These are phyloP conservation scores for Sporothrix curviconia DNA, from an alignment of 2,329 filamentous ascomycete species.

Conservation along the genomic window DNA sequence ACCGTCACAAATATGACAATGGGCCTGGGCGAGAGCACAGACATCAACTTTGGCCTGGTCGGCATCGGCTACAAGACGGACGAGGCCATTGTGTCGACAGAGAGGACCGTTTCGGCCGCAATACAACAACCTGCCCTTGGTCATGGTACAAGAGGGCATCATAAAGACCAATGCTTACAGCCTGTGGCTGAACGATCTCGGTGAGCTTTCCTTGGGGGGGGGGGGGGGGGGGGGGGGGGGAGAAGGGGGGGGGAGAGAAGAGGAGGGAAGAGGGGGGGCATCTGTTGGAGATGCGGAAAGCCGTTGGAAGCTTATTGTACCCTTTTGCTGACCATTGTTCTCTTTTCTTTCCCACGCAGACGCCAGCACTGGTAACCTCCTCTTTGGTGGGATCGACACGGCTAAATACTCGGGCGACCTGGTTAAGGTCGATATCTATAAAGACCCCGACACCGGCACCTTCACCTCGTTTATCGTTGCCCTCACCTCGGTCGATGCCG, in stretches of 20 bases:
- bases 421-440: slow-evolving; percentile 52
- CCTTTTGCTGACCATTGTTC: too few species aligned
- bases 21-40: slow-evolving; percentile 49
- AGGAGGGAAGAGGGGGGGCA: too few species aligned
- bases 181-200: slow-evolving; percentile 57
- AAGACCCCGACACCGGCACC: slow-evolving; percentile 30
- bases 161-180: slow-evolving; percentile 66
- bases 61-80: slow-evolving; percentile 55
- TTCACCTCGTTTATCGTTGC: slow-evolving; percentile 44
- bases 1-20: slow-evolving; percentile 50
- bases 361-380: slow-evolving; percentile 60
- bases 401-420: slow-evolving; percentile 63
- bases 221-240: too few species aligned
- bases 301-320: too few species aligned
- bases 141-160: slow-evolving; percentile 54
- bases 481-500: slow-evolving; percentile 41
- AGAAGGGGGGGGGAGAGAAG: too few species aligned
- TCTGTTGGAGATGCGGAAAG: too few species aligned
- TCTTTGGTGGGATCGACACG: slow-evolving; percentile 77
- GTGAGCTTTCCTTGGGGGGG: slow-evolving; percentile 21
- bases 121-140: slow-evolving; percentile 57
- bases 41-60: slow-evolving; percentile 51
- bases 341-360: slow-evolving; percentile 26
- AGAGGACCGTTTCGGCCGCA: slow-evolving; percentile 22
- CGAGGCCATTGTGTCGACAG: slow-evolving; percentile 38